Percentiles rank a stretch among this genome's conserved stretches.
Evolutionary conservation across 2,329 filamentous ascomycete species (phyloP).

Genomic region (Fusarium nurragi): DNA sequence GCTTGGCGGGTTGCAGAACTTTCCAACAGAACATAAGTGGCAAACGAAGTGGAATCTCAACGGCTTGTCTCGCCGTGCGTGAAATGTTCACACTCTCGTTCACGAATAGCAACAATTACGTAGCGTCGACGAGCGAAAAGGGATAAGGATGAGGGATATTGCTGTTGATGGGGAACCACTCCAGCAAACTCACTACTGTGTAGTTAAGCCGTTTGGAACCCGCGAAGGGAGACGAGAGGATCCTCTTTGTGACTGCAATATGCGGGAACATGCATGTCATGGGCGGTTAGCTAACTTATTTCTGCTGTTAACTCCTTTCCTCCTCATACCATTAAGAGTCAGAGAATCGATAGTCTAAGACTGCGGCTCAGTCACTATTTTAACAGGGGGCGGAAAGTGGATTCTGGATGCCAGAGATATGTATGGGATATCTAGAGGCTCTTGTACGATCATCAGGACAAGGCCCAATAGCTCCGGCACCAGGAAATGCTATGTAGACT

Average conservation of each 20-base stretch:
- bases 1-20: too few relatives aligned
- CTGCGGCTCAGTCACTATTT: conserved; percentile 22
- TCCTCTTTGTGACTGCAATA: conserved; percentile 9
- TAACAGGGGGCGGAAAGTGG: conserved; percentile 28
- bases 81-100: conserved; percentile 13
- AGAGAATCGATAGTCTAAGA: conserved; percentile 5
- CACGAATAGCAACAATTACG: conserved; percentile 35
- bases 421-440: conserved; percentile 21
- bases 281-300: conserved; percentile 18
- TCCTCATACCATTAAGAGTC: conserved; percentile 1
- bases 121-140: conserved; percentile 29
- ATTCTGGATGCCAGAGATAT: conserved; percentile 19
- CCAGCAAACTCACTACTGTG: not conserved
- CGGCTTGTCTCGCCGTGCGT: conserved; percentile 9
- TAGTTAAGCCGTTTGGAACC: conserved; percentile 8
- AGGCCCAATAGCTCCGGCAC: conserved; percentile 1
- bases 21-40: conserved; percentile 7
- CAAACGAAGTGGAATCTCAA: not conserved
- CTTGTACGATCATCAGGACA: conserved; percentile 20
- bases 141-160: conserved; percentile 38
- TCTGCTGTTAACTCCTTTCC: conserved; percentile 9
- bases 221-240: conserved; percentile 6
- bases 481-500: not conserved
- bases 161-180: conserved; percentile 6
- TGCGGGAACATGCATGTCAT: conserved; percentile 21